Conservation (phyloP, 2,329 filamentous ascomycete genomes). For the Talaromyces rugulosus region DNA sequence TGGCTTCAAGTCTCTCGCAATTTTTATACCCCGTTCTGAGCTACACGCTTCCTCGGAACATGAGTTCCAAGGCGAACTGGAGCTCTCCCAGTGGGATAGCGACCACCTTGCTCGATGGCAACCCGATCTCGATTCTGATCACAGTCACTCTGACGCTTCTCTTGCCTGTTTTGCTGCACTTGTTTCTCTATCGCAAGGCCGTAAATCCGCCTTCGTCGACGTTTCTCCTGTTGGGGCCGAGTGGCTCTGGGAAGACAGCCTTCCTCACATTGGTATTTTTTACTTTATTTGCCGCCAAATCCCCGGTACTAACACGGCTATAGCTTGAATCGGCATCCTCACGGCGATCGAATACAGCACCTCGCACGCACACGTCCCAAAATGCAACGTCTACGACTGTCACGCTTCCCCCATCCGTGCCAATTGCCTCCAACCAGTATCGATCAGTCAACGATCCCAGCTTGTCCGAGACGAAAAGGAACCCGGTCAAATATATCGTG, state of each 20-base stretch:
- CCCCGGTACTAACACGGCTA: not conserved
- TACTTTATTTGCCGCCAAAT: not conserved
- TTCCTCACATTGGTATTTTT: slow-evolving; percentile 68
- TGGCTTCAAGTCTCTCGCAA: not conserved
- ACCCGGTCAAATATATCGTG: slow-evolving; percentile 35
- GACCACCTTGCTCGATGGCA: slow-evolving; percentile 42
- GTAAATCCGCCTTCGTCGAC: slow-evolving; percentile 64
- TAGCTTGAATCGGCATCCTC: slow-evolving; percentile 45
- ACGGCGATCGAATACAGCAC: slow-evolving; percentile 27
- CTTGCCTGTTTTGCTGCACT: slow-evolving; percentile 73
- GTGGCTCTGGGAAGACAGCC: slow-evolving; percentile 80
- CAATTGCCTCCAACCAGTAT: slow-evolving; percentile 57
- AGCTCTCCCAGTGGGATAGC: slow-evolving; percentile 33
- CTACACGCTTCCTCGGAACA: slow-evolving; percentile 11
- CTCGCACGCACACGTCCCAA: slow-evolving; percentile 60
- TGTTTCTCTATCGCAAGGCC: slow-evolving; percentile 64
- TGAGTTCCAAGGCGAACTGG: slow-evolving; percentile 26
- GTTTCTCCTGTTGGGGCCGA: slow-evolving; percentile 75
- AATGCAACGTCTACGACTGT: slow-evolving; percentile 54
- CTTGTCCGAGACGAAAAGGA: slow-evolving; percentile 50
- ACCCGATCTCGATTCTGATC: slow-evolving; percentile 52
- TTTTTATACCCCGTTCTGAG: not conserved
- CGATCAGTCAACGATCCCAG: slow-evolving; percentile 63
- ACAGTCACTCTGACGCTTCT: slow-evolving; percentile 67
- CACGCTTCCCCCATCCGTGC: slow-evolving; percentile 50